Conservation (phyloP, 768 basidiomycete species). For the Phylloporus sp. region DNA sequence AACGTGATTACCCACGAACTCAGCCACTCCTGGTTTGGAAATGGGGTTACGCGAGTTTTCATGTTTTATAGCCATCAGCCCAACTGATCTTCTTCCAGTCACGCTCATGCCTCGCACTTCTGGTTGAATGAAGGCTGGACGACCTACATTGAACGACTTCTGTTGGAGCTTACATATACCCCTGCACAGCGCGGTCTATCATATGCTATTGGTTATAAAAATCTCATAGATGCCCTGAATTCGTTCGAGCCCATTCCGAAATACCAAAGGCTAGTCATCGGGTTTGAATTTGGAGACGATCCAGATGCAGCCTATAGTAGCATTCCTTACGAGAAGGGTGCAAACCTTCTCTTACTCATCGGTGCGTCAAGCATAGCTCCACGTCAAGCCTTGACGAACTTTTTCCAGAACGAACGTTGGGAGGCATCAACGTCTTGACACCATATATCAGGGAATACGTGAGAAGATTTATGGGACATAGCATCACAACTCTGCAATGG, state of each 20-base stretch:
- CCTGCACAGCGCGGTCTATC: constrained; percentile 80
- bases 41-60: constrained; percentile 66
- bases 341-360: constrained; percentile 84
- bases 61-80: neutral
- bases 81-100: constrained; percentile 33
- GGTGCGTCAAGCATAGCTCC: constrained; percentile 37
- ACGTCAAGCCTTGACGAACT: neutral
- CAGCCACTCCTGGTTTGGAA: constrained; percentile 88
- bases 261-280: constrained; percentile 77
- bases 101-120: constrained; percentile 74
- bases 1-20: constrained; percentile 89
- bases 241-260: constrained; percentile 54
- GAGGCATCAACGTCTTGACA: constrained; percentile 54
- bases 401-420: constrained; percentile 47
- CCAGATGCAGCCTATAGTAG: constrained; percentile 72
- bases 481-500: constrained; percentile 58
- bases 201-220: constrained; percentile 72
- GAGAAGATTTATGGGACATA: constrained; percentile 49
- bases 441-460: constrained; percentile 58
- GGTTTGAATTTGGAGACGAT: constrained; percentile 65
- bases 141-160: constrained; percentile 84
- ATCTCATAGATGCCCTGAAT: constrained; percentile 66
- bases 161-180: constrained; percentile 66
- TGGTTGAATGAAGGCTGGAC: constrained; percentile 97
- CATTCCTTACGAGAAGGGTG: constrained; percentile 88